Percentiles rank a stretch among this genome's conserved stretches.
These are phyloP conservation scores for Oryza brachyantha DNA, from an alignment of 176 grass and related monocot genomes.

Conservation along the genomic window DNA sequence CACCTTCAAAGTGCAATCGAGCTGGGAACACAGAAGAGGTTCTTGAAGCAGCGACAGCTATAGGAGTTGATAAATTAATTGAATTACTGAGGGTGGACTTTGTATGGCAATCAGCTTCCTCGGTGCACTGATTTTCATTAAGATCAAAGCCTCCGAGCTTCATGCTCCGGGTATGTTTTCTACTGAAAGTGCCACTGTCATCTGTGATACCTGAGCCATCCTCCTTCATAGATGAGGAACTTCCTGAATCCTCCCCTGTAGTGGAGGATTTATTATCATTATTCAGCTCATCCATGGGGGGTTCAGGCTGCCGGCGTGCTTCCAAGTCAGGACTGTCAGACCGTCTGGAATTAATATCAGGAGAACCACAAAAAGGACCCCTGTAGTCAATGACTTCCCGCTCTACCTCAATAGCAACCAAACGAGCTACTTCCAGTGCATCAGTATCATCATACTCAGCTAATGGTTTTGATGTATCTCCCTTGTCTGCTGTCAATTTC, in stretches of 20 bases:
- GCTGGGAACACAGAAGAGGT: slow-evolving; percentile 47
- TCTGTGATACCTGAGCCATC: slow-evolving; percentile 68
- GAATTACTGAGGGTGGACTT: slow-evolving; percentile 37
- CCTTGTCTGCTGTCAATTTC: slow-evolving; percentile 15
- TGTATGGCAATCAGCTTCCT: slow-evolving; percentile 41
- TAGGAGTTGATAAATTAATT: slow-evolving; percentile 53
- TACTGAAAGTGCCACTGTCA: slow-evolving; percentile 42
- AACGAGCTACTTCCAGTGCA: slow-evolving; percentile 66
- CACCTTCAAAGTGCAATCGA: slow-evolving; percentile 60
- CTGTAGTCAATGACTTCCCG: slow-evolving; percentile 75
- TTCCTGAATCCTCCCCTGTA: slow-evolving; percentile 41
- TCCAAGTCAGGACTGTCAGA: slow-evolving; percentile 40
- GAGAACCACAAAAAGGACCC: slow-evolving; percentile 64
- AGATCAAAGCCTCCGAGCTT: slow-evolving; percentile 55
- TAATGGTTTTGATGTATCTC: slow-evolving; percentile 40
- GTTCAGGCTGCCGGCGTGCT: slow-evolving; percentile 30
- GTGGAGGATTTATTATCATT: slow-evolving; percentile 43
- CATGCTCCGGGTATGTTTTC: slow-evolving; percentile 23
- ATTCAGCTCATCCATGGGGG: slow-evolving; percentile 11
- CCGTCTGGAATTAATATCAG: slow-evolving; percentile 56
- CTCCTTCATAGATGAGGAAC: slow-evolving; percentile 53
- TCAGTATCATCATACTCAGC: slow-evolving; percentile 60
- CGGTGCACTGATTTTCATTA: slow-evolving; percentile 45
- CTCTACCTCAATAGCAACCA: slow-evolving; percentile 71
- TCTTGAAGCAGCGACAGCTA: slow-evolving; percentile 69